Evolutionary conservation across 768 basidiomycete genomes (phyloP).

Genomic region (Daedaleopsis nitida): DNA sequence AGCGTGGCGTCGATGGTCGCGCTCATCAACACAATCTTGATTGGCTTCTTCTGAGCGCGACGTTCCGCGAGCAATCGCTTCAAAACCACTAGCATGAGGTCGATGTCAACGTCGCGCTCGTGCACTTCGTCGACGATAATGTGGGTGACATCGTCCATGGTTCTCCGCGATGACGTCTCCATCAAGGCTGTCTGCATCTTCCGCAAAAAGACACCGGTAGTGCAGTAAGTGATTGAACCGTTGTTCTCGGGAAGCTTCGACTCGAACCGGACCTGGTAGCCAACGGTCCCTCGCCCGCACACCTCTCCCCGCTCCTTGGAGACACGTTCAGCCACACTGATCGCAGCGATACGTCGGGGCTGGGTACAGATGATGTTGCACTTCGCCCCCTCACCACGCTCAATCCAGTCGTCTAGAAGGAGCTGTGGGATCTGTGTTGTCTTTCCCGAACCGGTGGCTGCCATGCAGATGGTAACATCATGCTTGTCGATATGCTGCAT

Average conservation of each 20-base stretch:
- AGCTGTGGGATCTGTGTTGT: slow-evolving; percentile 95
- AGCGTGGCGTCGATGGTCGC: slow-evolving; percentile 91
- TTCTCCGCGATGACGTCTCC: slow-evolving; percentile 35
- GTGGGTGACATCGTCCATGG: slow-evolving; percentile 81
- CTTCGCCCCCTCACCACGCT: slow-evolving; percentile 72
- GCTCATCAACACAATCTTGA: slow-evolving; percentile 93
- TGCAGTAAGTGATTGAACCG: slow-evolving; percentile 91
- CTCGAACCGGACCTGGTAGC: slow-evolving; percentile 94
- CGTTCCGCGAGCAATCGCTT: slow-evolving; percentile 81
- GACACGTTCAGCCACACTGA: slow-evolving; percentile 89
- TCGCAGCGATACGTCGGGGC: slow-evolving; percentile 87
- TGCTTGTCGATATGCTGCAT: slow-evolving; percentile 69
- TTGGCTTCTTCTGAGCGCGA: slow-evolving; percentile 62
- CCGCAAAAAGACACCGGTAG: slow-evolving; percentile 88
- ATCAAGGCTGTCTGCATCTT: slow-evolving; percentile 77
- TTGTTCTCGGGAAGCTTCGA: slow-evolving; percentile 73
- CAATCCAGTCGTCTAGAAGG: slow-evolving; percentile 82
- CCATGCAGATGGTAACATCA: slow-evolving; percentile 89
- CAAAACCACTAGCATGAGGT: slow-evolving; percentile 85
- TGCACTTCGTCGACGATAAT: slow-evolving; percentile 96
- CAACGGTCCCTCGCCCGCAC: slow-evolving; percentile 62
- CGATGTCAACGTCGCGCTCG: slow-evolving; percentile 93
- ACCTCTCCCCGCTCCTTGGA: slow-evolving; percentile 83
- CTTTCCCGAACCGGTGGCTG: slow-evolving; percentile 90
- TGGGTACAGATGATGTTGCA: slow-evolving; percentile 95